Base-by-base conservation (phyloP, 2,329 filamentous ascomycete genomes). In the Chaetomium sp. region DNA sequence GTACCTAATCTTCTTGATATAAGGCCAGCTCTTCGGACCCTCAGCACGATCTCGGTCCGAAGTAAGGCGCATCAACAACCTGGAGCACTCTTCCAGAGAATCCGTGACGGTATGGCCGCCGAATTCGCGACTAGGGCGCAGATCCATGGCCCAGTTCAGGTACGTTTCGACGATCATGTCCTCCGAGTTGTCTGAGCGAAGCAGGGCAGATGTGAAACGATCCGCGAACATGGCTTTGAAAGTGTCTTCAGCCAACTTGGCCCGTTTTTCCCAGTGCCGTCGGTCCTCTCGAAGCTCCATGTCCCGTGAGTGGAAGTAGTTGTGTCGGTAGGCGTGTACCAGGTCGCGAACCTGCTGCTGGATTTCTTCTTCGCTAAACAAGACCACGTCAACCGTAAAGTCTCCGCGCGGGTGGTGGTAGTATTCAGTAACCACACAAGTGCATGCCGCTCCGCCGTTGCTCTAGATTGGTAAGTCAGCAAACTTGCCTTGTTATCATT, bases 361-460 rank as follows among this genome's bases (percentile, higher is more conserved):
- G 0, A 80, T 65, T 6, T 79, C 76, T 0, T 71, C 71, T 4
- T 64, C 57, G 4, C 60, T 71, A 60, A 80, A 80, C 2, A 70
- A 33, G 1, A 78, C 73, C 0, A 79, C 73, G 1, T 76, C 61
- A 2, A 82, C 72, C 0, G 68, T 65, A 57, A 80, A 77, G 7
- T 70, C 61, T 6, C 74, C 66, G 0, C 57, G 47, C 1, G 72
- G 72, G 50, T 79, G 78, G 63, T 76, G 78, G 63, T 75, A 74
- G 63, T 80, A 83, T 54, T 83, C 80, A 0, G 80, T 83, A 0
- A 78, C 80, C 1, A 79, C 79, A 45, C 79, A 82, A 0, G 81
- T 83, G 59, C 81, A 83, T 0, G 80, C 81, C 21, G 71, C 70
- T 1, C 80, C 81, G 16, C 73, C 76, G 62, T 75, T 78, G 66